phyloP scores from a whole-genome alignment of 2,329 filamentous ascomycete species.

The Claviceps fusiformis region DNA sequence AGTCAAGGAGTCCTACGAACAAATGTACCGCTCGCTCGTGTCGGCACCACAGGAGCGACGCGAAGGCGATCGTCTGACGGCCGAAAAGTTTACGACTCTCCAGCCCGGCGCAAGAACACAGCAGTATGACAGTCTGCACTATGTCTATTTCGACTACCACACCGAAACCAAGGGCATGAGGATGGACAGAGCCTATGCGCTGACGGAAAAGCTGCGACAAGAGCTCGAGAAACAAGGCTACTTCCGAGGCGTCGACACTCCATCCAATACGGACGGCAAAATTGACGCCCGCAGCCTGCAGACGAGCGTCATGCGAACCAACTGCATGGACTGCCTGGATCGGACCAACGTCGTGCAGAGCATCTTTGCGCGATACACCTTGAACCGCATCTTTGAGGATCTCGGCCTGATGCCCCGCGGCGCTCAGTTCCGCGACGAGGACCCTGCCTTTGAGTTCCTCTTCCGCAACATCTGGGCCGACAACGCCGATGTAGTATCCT shows the following conservation, averaged over 20 bases:
- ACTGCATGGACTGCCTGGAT: constrained; percentile 98
- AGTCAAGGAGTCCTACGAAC: constrained; percentile 88
- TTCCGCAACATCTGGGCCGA: constrained; percentile 99
- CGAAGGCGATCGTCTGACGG: constrained; percentile 50
- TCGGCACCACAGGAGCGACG: constrained; percentile 52
- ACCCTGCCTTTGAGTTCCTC: constrained; percentile 69
- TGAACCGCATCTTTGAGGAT: constrained; percentile 81
- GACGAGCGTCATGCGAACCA: constrained; percentile 85
- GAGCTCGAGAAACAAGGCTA: constrained; percentile 72
- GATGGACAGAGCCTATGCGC: constrained; percentile 80
- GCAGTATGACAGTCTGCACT: constrained; percentile 75
- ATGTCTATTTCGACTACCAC: constrained; percentile 98
- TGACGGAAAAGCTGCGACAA: constrained; percentile 69
- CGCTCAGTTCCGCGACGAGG: constrained; percentile 61
- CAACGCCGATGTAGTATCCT: constrained; percentile 90
- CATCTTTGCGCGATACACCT: constrained; percentile 81
- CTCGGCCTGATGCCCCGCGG: constrained; percentile 65
- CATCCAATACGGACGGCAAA: constrained; percentile 52
- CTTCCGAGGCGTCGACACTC: constrained; percentile 82
- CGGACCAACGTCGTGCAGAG: constrained; percentile 96
- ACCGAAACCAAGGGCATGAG: constrained; percentile 90
- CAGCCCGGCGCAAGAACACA: constrained; percentile 47
- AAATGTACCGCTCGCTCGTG: constrained; percentile 67
- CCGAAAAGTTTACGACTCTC: constrained; percentile 71
- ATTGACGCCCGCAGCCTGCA: constrained; percentile 73